Conservation (phyloP, 139 green algal genomes). For the Edaphochlamys debaryana region DNA sequence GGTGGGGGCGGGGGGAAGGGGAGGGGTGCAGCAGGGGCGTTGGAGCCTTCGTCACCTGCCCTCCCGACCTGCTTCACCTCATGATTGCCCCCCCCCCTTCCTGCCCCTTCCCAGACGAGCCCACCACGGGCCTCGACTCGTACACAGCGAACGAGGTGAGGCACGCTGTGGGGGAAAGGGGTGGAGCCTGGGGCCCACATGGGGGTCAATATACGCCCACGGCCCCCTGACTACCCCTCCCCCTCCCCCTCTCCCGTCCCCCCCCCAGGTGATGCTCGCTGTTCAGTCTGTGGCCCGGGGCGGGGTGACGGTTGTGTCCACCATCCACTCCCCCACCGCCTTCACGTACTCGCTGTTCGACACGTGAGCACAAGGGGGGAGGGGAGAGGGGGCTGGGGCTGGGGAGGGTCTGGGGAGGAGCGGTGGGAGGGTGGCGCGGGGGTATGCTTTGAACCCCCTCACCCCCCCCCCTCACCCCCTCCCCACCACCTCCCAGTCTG, state of each 20-base stretch:
- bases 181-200: no score
- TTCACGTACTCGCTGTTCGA: slow-evolving; percentile 81
- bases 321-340: slow-evolving; percentile 79
- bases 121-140: slow-evolving; percentile 75
- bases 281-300: slow-evolving; percentile 4
- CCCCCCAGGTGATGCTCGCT: background rate
- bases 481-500: background rate
- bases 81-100: background rate
- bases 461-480: background rate
- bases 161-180: no score
- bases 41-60: background rate
- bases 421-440: no score
- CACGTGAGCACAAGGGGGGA: no score
- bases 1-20: slow-evolving; percentile 17
- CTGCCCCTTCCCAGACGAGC: slow-evolving; percentile 53
- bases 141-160: slow-evolving; percentile 74
- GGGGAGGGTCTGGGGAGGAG: no score
- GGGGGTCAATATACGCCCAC: no score
- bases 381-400: slow-evolving; percentile 1
- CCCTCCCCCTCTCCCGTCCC: background rate
- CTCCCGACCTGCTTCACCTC: background rate
- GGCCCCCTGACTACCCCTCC: no score
- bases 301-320: slow-evolving; percentile 71
- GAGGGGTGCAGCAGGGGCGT: background rate
- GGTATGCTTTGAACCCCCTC: no score